phyloP scores from a whole-genome alignment of 352 stramenopile species.

The Phytophthora podocarpi region DNA sequence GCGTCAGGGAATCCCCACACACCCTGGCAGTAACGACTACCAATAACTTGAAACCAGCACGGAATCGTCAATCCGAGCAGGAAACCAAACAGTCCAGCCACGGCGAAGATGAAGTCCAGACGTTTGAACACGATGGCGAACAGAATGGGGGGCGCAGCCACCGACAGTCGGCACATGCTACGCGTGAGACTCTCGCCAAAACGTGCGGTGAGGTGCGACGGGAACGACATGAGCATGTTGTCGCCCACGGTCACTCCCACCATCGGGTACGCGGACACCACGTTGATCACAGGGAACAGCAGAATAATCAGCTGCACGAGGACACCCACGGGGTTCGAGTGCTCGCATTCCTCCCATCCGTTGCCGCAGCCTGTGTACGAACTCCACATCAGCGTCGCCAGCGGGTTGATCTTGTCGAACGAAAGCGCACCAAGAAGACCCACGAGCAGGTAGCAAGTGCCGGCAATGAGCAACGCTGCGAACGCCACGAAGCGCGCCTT shows the following conservation, averaged over 20 bases:
- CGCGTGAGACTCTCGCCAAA: constrained; percentile 54
- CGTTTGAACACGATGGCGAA: constrained; percentile 86
- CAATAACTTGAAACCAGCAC: constrained; percentile 85
- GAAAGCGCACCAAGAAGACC: constrained; percentile 72
- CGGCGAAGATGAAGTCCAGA: constrained; percentile 84
- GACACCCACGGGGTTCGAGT: constrained; percentile 53
- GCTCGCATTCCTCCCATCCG: constrained; percentile 62
- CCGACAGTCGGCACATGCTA: constrained; percentile 69
- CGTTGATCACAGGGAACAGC: constrained; percentile 85
- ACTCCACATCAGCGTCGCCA: constrained; percentile 84
- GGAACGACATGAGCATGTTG: constrained; percentile 88
- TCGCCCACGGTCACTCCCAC: constrained; percentile 82
- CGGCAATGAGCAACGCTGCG: constrained; percentile 62
- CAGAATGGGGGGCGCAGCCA: constrained; percentile 67
- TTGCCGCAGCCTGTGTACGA: constrained; percentile 82
- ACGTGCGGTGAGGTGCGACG: constrained; percentile 54
- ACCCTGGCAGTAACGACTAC: constrained; percentile 76
- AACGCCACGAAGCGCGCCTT: constrained; percentile 70
- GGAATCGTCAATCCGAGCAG: constrained; percentile 78
- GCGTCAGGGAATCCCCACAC: constrained; percentile 73
- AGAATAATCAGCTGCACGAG: constrained; percentile 81
- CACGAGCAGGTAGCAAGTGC: constrained; percentile 75
- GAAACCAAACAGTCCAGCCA: constrained; percentile 83
- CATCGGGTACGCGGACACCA: constrained; percentile 87
- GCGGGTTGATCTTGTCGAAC: constrained; percentile 82